Base-by-base conservation (phyloP, 768 basidiomycete species). In the Tulasnella sp. region DNA sequence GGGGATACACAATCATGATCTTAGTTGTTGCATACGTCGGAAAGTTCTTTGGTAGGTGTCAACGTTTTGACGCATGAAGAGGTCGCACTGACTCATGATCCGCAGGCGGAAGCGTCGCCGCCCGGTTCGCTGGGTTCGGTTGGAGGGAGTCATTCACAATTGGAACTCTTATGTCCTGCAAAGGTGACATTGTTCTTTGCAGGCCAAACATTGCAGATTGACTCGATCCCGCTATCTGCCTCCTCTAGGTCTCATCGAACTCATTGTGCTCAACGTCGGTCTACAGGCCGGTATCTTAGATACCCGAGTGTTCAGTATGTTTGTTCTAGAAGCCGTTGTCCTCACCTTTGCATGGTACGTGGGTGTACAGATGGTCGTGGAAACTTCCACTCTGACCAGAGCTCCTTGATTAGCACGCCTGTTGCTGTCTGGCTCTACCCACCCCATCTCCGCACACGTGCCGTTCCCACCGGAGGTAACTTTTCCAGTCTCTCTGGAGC, bases 261-360 rank as follows among this genome's bases (percentile, higher is more conserved):
- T 98, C 23, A 98, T 99, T 81, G 96, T 99, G 4, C 90, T 99
- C 80, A 99, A 99, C 81, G 93, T 99, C 80, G 96, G 97, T 3
- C 86, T 97, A 2, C 86, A 88, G 2, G 95, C 93, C 3, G 89
- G 90, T 0, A 95, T 97, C 73, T 86, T 99, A 71, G 83, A 85
- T 79, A 81, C 83, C 40, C 88, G 88, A 35, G 92, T 98, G 9
- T 96, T 98, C 84, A 93, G 94, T 0, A 98, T 98, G 95, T 96
- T 98, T 81, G 95, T 98, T 55, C 86, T 98, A 26, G 92, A 93
- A 82, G 92, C 93, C 0, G 85, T 96, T 51, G 83, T 91, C 9
- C 86, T 98, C 55, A 97, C 96, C 0, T 94, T 93, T 85, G 77
- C 77, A 20, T 77, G 42, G 77, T 77, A 57, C 37, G 77, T 77